phyloP scores from a whole-genome alignment of 805 yeast species.

The Kazachstania martiniae region DNA sequence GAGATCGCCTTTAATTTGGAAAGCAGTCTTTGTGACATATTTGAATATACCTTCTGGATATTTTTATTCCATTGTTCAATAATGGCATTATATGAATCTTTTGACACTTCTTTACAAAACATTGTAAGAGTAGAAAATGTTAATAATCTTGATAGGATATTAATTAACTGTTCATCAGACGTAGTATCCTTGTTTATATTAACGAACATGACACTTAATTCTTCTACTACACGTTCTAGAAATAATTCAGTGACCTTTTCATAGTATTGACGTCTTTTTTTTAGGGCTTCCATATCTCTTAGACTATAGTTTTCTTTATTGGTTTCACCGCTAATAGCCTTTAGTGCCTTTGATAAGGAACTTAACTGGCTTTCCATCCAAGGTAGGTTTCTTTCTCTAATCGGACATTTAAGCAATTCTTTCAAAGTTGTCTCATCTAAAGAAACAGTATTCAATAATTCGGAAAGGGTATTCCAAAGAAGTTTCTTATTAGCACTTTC shows the following conservation, averaged over 20 bases:
- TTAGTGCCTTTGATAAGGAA: conserved; percentile 52
- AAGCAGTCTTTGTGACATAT: conserved; percentile 10
- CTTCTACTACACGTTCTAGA: conserved; percentile 34
- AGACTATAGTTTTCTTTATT: conserved; percentile 35
- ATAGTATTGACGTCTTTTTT: conserved; percentile 51
- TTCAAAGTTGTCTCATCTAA: conserved; percentile 46
- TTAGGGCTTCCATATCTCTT: conserved; percentile 60
- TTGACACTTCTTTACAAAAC: conserved; percentile 50
- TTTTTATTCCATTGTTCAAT: conserved; percentile 32
- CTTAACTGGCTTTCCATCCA: conserved; percentile 47
- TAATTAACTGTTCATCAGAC: conserved; percentile 21
- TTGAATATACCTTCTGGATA: conserved; percentile 29
- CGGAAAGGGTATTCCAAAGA: conserved; percentile 59
- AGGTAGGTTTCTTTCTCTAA: conserved; percentile 35
- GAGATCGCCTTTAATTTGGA: conserved; percentile 3
- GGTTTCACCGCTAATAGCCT: conserved; percentile 45
- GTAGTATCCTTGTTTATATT: conserved; percentile 25
- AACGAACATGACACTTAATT: conserved; percentile 35
- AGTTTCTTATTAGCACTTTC: conserved; percentile 69
- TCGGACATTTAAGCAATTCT: conserved; percentile 35
- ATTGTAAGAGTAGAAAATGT: conserved; percentile 40
- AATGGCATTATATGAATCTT: conserved; percentile 34
- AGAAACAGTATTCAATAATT: conserved; percentile 60
- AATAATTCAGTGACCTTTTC: conserved; percentile 46
- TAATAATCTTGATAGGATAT: conserved; percentile 31